Conservation (phyloP, 176 grass and related monocot genomes). For the Metroxylon sagu region DNA sequence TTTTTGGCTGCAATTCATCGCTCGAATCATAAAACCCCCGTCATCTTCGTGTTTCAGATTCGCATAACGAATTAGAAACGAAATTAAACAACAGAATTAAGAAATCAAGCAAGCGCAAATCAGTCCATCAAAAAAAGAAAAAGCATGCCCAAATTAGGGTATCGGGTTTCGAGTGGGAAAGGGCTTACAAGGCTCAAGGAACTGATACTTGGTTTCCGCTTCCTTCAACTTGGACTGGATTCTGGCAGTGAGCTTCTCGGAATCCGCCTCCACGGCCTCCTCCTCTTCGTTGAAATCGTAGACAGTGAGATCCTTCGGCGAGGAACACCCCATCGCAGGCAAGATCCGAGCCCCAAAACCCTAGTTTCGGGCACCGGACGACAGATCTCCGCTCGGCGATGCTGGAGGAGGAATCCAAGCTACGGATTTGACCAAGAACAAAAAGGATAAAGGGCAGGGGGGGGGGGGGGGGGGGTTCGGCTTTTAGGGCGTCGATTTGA, state of each 20-base stretch:
- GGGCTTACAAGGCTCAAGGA: conserved; percentile 12
- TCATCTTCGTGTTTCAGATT: too few relatives aligned
- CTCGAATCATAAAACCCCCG: too few relatives aligned
- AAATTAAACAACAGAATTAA: neutral
- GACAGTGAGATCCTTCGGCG: conserved; percentile 5
- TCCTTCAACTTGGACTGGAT: conserved; percentile 1
- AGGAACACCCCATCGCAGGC: neutral
- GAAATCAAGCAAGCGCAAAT: neutral
- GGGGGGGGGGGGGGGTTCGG: too few relatives aligned
- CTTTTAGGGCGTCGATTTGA: too few relatives aligned
- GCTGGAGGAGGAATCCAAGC: too few relatives aligned
- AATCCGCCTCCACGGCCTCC: conserved; percentile 11
- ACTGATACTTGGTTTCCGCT: neutral
- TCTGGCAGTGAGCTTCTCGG: neutral
- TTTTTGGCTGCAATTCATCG: too few relatives aligned
- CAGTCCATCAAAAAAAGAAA: neutral
- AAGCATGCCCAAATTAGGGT: neutral
- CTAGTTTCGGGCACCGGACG: neutral
- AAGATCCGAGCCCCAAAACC: neutral
- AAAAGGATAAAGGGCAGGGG: too few relatives aligned
- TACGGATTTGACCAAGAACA: too few relatives aligned
- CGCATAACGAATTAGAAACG: too few relatives aligned
- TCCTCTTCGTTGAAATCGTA: conserved; percentile 12
- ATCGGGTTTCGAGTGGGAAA: neutral
- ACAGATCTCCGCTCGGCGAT: neutral